phyloP scores from a whole-genome alignment of 352 stramenopile species.

The Phytophthora cactorum region DNA sequence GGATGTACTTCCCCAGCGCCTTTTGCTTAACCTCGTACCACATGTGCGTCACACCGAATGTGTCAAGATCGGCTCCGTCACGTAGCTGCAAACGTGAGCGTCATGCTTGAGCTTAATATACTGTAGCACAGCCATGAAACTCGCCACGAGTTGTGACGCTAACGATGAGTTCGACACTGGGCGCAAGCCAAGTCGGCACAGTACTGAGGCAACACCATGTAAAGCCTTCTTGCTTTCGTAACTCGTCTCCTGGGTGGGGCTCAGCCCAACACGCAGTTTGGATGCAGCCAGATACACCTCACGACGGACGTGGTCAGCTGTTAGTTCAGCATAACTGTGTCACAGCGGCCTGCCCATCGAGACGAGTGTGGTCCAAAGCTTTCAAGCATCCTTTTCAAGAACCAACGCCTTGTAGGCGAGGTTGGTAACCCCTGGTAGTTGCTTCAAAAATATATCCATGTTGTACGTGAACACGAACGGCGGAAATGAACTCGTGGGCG shows the following conservation, averaged over 20 bases:
- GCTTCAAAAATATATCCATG: not conserved
- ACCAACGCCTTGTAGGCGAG: not conserved
- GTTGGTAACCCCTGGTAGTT: not conserved
- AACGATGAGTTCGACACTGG: slow-evolving; percentile 17
- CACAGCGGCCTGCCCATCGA: slow-evolving; percentile 22
- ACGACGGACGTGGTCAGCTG: too few species aligned
- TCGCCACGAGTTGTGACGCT: slow-evolving; percentile 14
- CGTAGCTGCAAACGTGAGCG: slow-evolving; percentile 22
- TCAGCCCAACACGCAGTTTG: slow-evolving; percentile 10
- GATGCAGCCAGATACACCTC: slow-evolving; percentile 3
- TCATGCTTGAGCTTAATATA: slow-evolving; percentile 22
- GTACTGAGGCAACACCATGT: slow-evolving; percentile 24
- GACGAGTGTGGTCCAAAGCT: not conserved
- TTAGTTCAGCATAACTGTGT: not conserved
- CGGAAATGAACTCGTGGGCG: not conserved
- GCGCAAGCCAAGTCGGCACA: slow-evolving; percentile 36
- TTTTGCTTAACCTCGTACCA: slow-evolving; percentile 20
- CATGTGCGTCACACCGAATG: slow-evolving; percentile 33
- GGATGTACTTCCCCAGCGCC: not conserved
- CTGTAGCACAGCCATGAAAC: slow-evolving; percentile 32
- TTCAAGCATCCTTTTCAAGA: not conserved
- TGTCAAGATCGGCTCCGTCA: slow-evolving; percentile 31
- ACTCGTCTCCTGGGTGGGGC: not conserved
- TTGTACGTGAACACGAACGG: not conserved
- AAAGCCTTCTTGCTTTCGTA: slow-evolving; percentile 3